Percentiles rank a stretch among this genome's conserved stretches.
phyloP scores from a whole-genome alignment of 2,329 filamentous ascomycete species.

The Monosporascus sp. region DNA sequence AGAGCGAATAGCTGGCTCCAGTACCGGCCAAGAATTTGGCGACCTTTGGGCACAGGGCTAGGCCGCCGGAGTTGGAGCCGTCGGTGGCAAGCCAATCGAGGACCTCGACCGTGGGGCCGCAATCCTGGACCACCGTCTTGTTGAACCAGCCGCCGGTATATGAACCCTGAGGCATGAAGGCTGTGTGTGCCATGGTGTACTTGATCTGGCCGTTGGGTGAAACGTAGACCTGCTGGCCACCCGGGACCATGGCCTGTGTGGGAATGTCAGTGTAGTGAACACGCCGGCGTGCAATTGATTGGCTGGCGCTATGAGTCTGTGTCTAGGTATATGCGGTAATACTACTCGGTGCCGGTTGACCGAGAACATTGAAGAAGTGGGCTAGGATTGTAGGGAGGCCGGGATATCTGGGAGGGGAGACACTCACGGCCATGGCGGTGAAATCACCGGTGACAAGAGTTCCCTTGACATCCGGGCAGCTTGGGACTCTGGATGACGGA shows the following conservation, averaged over 20 bases:
- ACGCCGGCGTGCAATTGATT: neutral
- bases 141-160: slow-evolving; percentile 43
- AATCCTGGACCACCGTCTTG: slow-evolving; percentile 21
- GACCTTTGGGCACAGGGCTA: slow-evolving; percentile 21
- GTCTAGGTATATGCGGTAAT: too few relatives aligned
- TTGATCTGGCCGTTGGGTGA: slow-evolving; percentile 46
- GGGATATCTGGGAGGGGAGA: neutral
- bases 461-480: slow-evolving; percentile 18
- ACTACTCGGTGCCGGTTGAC: too few relatives aligned
- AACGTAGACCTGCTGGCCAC: slow-evolving; percentile 59
- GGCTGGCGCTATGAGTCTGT: neutral
- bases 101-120: slow-evolving; percentile 15
- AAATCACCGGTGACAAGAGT: slow-evolving; percentile 20
- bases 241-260: slow-evolving; percentile 48
- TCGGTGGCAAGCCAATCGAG: slow-evolving; percentile 25
- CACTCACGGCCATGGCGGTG: slow-evolving; percentile 20
- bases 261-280: neutral
- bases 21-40: slow-evolving; percentile 15
- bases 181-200: slow-evolving; percentile 53
- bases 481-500: slow-evolving; percentile 5
- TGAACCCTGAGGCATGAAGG: slow-evolving; percentile 45
- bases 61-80: slow-evolving; percentile 20
- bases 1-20: slow-evolving; percentile 21
- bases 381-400: too few relatives aligned
- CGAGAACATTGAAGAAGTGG: too few relatives aligned